Evolutionary conservation across 192 early-diverging fungal species (phyloP), one percentile per base, ranked within the genome.

Genomic region (Lunasporangiospora selenospora): DNA sequence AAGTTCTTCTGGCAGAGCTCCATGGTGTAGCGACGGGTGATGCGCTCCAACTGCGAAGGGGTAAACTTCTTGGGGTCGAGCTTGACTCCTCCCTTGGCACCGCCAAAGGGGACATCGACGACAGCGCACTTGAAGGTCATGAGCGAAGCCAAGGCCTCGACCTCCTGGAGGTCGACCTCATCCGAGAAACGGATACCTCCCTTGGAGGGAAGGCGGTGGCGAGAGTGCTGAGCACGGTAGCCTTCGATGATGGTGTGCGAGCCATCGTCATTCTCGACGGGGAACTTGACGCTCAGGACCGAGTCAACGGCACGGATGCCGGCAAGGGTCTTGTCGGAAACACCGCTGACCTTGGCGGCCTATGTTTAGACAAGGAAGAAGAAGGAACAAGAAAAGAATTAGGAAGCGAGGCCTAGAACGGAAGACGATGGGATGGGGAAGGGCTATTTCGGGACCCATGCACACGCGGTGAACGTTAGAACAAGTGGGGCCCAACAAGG

Each of bases 91-190:
- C 92, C 92, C 77, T 93, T 93, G 60, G 90, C 92, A 30, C 86
- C 86, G 40, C 83, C 82, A 55, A 84, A 93, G 48, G 92, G 92
- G 58, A 93, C 92, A 63, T 93, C 90, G 21, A 93, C 90, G 13
- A 92, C 88, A 33, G 92, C 92, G 63, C 90, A 92, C 80, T 93
- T 93, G 80, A 83, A 93, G 33, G 92, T 92, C 92, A 93, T 93
- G 46, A 93, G 77, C 10, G 90, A 86, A 16, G 92, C 89, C 45
- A 93, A 81, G 9, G 92, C 92, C 69, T 90, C 87, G 19, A 93
- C 92, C 54, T 93, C 92, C 41, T 93, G 88, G 36, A 92, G 67
- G 63, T 93, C 90, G 26, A 93, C 92, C 40, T 85, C 89, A 4
- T 85, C 81, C 33, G 89, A 86, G 78, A 83, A 93, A 32, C 92